phyloP scores from a whole-genome alignment of 2,329 filamentous ascomycete genomes.

The Alternaria sp. region DNA sequence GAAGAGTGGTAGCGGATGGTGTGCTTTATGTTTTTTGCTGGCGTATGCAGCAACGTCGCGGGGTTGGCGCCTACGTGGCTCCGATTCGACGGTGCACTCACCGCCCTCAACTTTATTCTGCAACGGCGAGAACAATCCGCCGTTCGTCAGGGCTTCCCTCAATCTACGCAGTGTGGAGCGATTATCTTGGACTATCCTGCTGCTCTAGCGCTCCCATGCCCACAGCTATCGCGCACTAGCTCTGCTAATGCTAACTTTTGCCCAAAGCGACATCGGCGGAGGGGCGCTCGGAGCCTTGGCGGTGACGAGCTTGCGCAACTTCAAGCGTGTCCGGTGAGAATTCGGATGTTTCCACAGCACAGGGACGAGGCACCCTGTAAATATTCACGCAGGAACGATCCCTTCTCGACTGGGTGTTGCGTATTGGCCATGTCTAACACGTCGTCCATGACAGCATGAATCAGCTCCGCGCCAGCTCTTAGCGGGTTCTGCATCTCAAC shows the following conservation, averaged over 20 bases:
- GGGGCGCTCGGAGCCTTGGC: not conserved
- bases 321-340: not conserved
- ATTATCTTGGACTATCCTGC: not conserved
- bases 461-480: conserved; percentile 5
- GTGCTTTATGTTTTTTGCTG: conserved; percentile 46
- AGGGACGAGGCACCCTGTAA: not conserved
- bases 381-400: not conserved
- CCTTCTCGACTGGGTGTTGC: not conserved
- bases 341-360: not conserved
- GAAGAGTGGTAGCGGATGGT: conserved; percentile 33
- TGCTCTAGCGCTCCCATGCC: not conserved
- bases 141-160: not conserved
- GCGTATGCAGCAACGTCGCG: conserved; percentile 12
- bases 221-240: not conserved
- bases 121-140: not conserved
- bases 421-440: not conserved
- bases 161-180: not conserved
- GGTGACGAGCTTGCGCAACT: not conserved
- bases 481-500: not conserved
- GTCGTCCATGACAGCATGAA: not conserved
- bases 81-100: conserved; percentile 6
- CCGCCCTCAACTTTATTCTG: conserved; percentile 6
- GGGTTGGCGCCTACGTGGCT: conserved; percentile 4
- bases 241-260: not conserved
- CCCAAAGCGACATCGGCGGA: not conserved